These are phyloP conservation scores for Fusarium sp. DNA, from an alignment of 2,329 filamentous ascomycete species.

Conservation along the genomic window DNA sequence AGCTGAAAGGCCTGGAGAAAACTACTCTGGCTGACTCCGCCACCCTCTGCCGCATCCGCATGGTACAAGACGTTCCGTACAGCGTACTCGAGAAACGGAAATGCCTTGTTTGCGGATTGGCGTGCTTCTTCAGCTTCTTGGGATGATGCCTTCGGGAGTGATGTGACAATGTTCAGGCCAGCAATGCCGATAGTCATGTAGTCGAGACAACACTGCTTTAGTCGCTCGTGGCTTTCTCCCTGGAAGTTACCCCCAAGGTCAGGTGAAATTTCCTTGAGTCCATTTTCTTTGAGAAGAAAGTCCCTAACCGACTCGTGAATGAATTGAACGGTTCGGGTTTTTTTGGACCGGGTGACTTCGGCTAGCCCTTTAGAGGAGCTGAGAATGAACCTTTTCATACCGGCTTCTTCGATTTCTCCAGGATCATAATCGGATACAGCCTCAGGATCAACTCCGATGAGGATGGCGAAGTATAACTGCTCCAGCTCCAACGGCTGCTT, in stretches of 20 bases:
- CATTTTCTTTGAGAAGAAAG: conserved; percentile 58
- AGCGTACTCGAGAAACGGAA: conserved; percentile 37
- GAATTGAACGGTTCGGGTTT: conserved; percentile 55
- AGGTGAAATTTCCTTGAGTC: conserved; percentile 39
- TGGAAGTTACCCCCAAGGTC: accelerated
- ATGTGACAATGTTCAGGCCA: neutral
- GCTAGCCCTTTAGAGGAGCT: conserved; percentile 63
- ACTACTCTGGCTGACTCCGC: accelerated
- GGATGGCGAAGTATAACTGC: conserved; percentile 59
- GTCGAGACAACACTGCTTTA: conserved; percentile 22
- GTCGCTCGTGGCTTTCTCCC: conserved; percentile 13
- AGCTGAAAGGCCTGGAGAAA: conserved; percentile 14
- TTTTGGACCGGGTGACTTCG: conserved; percentile 52
- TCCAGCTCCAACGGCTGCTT: conserved; percentile 58
- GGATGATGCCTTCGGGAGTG: neutral
- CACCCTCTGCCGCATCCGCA: conserved; percentile 19
- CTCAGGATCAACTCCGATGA: neutral
- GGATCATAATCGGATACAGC: conserved; percentile 40
- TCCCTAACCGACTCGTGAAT: conserved; percentile 68
- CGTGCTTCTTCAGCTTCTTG: neutral
- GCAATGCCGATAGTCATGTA: neutral
- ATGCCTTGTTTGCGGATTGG: neutral
- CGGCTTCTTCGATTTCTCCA: conserved; percentile 26
- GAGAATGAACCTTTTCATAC: conserved; percentile 55
- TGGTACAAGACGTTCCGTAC: conserved; percentile 25